Conservation (phyloP, 2,329 filamentous ascomycete species). For the Coniochaeta sp. region DNA sequence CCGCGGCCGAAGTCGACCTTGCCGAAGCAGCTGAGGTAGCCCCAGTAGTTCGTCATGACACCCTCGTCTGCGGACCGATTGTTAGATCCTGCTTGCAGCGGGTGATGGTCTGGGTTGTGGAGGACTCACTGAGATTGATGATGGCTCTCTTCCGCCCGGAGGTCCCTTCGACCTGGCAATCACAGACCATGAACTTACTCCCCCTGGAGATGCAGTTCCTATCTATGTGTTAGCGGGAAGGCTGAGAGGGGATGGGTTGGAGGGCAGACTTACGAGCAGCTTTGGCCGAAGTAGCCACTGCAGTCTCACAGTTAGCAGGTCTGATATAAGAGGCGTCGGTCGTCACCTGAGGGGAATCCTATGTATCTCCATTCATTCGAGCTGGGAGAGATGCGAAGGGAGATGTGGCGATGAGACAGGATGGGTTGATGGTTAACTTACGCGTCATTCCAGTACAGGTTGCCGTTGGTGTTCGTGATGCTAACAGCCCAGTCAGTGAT, state of each 20-base stretch:
- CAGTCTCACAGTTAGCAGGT: too few species aligned
- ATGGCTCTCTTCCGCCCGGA: not conserved
- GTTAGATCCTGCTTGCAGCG: not conserved
- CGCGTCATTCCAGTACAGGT: not conserved
- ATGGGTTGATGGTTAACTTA: not conserved
- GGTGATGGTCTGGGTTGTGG: not conserved
- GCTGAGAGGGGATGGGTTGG: too few species aligned
- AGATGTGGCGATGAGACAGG: not conserved
- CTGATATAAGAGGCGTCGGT: too few species aligned
- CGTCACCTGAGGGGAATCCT: too few species aligned
- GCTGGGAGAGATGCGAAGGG: too few species aligned
- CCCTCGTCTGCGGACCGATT: not conserved
- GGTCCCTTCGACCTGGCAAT: not conserved
- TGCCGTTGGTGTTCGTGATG: not conserved
- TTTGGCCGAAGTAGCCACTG: too few species aligned
- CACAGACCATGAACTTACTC: not conserved
- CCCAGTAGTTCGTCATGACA: not conserved
- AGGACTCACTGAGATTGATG: not conserved
- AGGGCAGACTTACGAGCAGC: too few species aligned
- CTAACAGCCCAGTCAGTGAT: not conserved
- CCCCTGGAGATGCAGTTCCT: too few species aligned
- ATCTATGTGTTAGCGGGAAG: too few species aligned
- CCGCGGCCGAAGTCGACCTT: not conserved
- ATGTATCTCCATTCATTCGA: too few species aligned
- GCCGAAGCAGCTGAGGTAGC: slow-evolving; percentile 2